Evolutionary conservation across 306 rosid species (phyloP).

Genomic region (Quercus suber): DNA sequence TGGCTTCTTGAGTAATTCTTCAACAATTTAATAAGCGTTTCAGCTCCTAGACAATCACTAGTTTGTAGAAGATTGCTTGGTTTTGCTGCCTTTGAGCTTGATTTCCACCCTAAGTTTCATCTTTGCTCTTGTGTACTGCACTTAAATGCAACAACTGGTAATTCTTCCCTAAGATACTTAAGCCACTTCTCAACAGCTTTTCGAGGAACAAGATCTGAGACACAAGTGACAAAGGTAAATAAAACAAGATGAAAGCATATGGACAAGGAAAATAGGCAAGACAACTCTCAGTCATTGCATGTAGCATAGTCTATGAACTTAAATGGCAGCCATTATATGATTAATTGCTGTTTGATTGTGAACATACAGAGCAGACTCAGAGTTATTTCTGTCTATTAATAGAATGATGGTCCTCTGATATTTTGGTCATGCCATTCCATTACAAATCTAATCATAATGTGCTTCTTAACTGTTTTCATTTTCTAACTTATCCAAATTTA

Average conservation of each 20-base stretch:
- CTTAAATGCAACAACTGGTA: too few species aligned
- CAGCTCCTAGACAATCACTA: slow-evolving; percentile 97
- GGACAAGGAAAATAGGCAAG: neutral
- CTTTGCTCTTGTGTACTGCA: too few species aligned
- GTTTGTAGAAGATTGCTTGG: slow-evolving; percentile 37
- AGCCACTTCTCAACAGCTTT: slow-evolving; percentile 67
- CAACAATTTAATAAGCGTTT: slow-evolving; percentile 81
- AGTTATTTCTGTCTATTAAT: neutral
- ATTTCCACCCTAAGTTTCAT: too few species aligned
- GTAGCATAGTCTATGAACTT: neutral
- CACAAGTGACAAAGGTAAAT: slow-evolving; percentile 11
- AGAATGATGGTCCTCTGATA: neutral
- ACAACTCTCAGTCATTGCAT: neutral
- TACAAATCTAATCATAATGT: neutral
- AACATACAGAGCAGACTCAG: neutral
- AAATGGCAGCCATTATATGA: neutral
- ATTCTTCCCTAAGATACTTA: slow-evolving; percentile 65
- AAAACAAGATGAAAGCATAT: slow-evolving; percentile 2
- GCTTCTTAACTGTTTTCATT: neutral
- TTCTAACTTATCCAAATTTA: neutral
- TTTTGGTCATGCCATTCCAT: neutral
- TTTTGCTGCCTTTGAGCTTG: too few species aligned
- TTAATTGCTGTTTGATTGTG: neutral
- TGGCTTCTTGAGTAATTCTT: slow-evolving; percentile 98
- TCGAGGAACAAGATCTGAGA: slow-evolving; percentile 78